phyloP scores from a whole-genome alignment of 1,139 yeast genomes.

The Saccharomyces hybrid region DNA sequence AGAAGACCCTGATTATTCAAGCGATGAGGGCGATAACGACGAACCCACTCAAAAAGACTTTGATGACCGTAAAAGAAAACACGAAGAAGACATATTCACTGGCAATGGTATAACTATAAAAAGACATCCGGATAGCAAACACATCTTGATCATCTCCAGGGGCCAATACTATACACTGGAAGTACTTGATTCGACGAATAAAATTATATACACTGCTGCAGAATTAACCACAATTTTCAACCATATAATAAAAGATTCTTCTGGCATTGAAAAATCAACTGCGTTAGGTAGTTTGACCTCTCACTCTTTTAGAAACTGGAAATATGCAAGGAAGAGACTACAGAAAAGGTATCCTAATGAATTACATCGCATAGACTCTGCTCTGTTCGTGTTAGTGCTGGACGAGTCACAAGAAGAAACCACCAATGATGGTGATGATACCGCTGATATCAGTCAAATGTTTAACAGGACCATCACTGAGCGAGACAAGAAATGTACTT shows the following conservation, averaged over 20 bases:
- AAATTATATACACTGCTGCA: conserved; percentile 45
- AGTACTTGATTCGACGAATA: conserved; percentile 41
- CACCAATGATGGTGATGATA: conserved; percentile 32
- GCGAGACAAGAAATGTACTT: conserved; percentile 8
- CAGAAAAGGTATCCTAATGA: conserved; percentile 42
- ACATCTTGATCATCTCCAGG: conserved; percentile 50
- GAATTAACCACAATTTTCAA: conserved; percentile 48
- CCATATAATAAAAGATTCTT: conserved; percentile 43
- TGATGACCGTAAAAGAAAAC: background rate
- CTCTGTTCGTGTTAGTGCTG: conserved; percentile 60
- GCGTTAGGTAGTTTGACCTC: conserved; percentile 68
- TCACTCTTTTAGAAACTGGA: conserved; percentile 59
- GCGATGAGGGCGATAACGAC: conserved; percentile 7
- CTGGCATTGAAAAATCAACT: conserved; percentile 39
- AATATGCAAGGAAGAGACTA: conserved; percentile 40
- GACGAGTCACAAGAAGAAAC: conserved; percentile 53
- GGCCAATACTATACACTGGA: conserved; percentile 58
- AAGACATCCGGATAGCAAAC: conserved; percentile 35
- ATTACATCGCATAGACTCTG: conserved; percentile 48
- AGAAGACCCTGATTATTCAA: conserved; percentile 12
- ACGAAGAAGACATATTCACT: conserved; percentile 14
- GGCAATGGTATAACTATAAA: conserved; percentile 37
- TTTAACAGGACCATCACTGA: conserved; percentile 4
- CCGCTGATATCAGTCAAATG: conserved; percentile 22
- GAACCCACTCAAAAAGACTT: background rate